Evolutionary conservation across 2,329 filamentous ascomycete genomes (phyloP), one percentile per base, ranked within the genome.

Genomic region (Hymenoscyphus salicellus): DNA sequence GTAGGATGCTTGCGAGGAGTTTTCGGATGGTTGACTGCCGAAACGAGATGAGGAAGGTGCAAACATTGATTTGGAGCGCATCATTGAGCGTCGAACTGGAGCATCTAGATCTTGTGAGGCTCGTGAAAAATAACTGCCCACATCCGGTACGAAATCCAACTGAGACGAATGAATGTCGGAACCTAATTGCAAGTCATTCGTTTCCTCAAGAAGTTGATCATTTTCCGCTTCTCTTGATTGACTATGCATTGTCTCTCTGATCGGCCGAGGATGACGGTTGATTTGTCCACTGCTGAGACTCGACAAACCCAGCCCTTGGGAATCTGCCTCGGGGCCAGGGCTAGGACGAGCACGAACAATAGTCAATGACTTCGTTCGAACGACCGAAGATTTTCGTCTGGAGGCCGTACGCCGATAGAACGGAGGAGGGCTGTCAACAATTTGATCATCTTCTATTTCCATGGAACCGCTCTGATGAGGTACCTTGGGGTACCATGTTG

Each of bases 61-160:
- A 26, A 55, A 62, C 33, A 43, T 55, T 5, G 62, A 64, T 23
- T 61, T 57, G 2, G 62, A 52, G 1, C 62, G 62, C 38, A 55
- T 60, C 11, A 58, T n/a, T 28, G 28, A 16, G 14, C 5, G 38
- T 11, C 49, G 46, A 41, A 43, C 5, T 28, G 64, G 20, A n/a
- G 16, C 11, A 17, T 57, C 52, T 16, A 65, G 52, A 36, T 61
- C n/a, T 43, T 65, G 61, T 26, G 57, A 61, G n/a, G 64, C 57
- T 33, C 36, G 46, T 7, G 32, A 26, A 20, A 65, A 63, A 58
- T 63, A 65, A 36, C 26, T 61, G 5, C 5, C n/a, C 11, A 10
- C 10, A 3, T 62, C 60, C 20, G 61, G 61, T 8, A 61, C 55
- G 26, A 49, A 63, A 4, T 38, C 32, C 26, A 23, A 30, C 26